Base-by-base conservation (phyloP, 768 basidiomycete species). In the Lactarius hengduanensis region DNA sequence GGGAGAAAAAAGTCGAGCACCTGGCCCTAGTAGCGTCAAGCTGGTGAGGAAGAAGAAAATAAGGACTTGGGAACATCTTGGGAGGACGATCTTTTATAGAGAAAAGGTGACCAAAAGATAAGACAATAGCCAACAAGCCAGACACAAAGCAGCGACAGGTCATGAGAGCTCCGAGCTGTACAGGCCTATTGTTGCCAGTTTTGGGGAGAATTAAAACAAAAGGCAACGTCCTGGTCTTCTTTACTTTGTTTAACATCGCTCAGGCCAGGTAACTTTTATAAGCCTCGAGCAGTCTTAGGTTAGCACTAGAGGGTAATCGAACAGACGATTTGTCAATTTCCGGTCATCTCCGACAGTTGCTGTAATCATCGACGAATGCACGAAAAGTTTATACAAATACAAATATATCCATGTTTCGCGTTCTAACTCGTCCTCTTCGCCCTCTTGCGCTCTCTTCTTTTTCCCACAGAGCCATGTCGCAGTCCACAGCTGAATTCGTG, bases 341-440 rank as follows among this genome's bases (percentile, higher is more conserved):
- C 50, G 50, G 26, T 1, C 50, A 26, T 53, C 6, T 28, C 50
- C 22, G 26, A 26, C 26, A 26, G 26, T 26, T 26, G 26, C 26
- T 26, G 50, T 26, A 1, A 22, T 6, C 10, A 7, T 1, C 2
- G 5, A 9, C n/a, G n/a, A 3, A 16, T 0, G n/a, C 10, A 4
- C 8, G 26, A 40, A 41, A 41, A 32, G 16, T 40, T 41, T 8
- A 30, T 56, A 58, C 38, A 34, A 41, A 45, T 38, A 40, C 28
- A 57, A 66, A 73, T 45, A 73, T 73, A 74, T 70, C 63, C 55
- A 77, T 77, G 76, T 72, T 76, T 70, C 73, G 75, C 45, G 65
- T 73, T 56, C 71, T 76, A 69, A 67, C 76, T 61, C 73, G 75
- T 62, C 72, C 75, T 53, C 68, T 75, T 63, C 74, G 74, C 20